Evolutionary conservation across 805 yeast species (phyloP).

Genomic region (Kodamaea leandrae): DNA sequence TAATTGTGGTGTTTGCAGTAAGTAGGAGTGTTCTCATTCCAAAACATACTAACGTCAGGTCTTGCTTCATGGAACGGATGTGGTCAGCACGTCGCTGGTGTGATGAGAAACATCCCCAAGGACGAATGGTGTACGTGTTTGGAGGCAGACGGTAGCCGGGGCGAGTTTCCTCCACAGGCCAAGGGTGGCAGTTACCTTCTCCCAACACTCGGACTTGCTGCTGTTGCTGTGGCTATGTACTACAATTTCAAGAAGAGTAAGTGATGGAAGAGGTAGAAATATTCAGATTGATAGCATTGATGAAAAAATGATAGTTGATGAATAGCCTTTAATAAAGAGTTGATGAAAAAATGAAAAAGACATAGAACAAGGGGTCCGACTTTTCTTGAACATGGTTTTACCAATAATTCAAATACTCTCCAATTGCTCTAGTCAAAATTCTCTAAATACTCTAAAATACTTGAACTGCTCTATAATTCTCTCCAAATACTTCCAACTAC

Average conservation of each 20-base stretch:
- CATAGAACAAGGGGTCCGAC: too few species aligned
- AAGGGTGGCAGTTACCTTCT: background rate
- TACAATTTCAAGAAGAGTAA: background rate
- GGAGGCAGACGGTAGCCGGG: background rate
- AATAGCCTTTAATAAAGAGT: too few species aligned
- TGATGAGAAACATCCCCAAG: background rate
- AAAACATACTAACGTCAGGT: background rate
- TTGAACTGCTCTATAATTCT: too few species aligned
- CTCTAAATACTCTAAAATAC: too few species aligned
- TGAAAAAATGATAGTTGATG: background rate
- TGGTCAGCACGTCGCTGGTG: conserved; percentile 1
- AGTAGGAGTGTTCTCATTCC: background rate
- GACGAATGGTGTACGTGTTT: conserved; percentile 1
- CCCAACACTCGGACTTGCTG: background rate
- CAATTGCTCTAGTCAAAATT: too few species aligned
- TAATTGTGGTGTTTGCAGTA: background rate
- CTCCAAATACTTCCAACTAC: too few species aligned
- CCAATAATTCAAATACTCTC: too few species aligned
- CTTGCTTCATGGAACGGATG: background rate
- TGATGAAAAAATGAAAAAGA: too few species aligned
- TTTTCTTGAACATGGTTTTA: too few species aligned
- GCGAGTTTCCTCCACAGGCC: conserved; percentile 1
- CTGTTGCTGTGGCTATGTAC: background rate
- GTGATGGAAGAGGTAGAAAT: too few species aligned
- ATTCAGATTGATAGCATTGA: too few species aligned